Evolutionary conservation across 805 yeast species (phyloP).

Genomic region (Lachancea sp.): DNA sequence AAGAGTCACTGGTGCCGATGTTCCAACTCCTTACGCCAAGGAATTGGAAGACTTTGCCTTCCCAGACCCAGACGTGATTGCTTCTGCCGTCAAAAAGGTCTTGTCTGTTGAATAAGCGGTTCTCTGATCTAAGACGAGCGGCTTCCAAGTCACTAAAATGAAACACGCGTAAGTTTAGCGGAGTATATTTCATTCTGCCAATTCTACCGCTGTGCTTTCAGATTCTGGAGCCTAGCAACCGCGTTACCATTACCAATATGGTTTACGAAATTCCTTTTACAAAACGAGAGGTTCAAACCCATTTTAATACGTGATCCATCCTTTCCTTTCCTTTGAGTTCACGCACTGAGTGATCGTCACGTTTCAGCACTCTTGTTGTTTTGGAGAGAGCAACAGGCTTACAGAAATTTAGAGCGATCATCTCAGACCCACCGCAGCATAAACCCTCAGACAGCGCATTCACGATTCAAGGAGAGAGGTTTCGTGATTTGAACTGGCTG

Average conservation of each 20-base stretch:
- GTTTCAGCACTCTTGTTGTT: not conserved
- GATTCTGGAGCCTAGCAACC: too few species aligned
- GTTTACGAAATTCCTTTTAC: not conserved
- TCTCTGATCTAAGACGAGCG: too few species aligned
- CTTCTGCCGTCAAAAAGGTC: slow-evolving; percentile 79
- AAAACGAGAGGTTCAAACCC: slow-evolving; percentile 6
- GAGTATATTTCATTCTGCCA: too few species aligned
- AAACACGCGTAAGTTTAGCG: too few species aligned
- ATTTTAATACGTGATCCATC: not conserved
- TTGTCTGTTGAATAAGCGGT: slow-evolving; percentile 48
- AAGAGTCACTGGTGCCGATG: slow-evolving; percentile 99
- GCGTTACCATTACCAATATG: too few species aligned
- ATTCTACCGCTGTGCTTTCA: too few species aligned
- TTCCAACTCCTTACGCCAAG: slow-evolving; percentile 97
- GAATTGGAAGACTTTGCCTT: slow-evolving; percentile 96
- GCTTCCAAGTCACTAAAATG: too few species aligned
- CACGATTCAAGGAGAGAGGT: slow-evolving; percentile 9
- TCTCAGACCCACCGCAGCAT: slow-evolving; percentile 6
- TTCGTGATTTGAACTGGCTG: not conserved
- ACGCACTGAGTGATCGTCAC: slow-evolving; percentile 2
- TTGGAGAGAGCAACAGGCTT: slow-evolving; percentile 8
- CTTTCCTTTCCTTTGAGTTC: slow-evolving; percentile 10
- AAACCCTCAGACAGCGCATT: not conserved
- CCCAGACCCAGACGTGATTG: slow-evolving; percentile 91
- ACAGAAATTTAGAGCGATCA: not conserved